Conservation (phyloP, 2,329 filamentous ascomycete species). For the Fusarium acutatum region DNA sequence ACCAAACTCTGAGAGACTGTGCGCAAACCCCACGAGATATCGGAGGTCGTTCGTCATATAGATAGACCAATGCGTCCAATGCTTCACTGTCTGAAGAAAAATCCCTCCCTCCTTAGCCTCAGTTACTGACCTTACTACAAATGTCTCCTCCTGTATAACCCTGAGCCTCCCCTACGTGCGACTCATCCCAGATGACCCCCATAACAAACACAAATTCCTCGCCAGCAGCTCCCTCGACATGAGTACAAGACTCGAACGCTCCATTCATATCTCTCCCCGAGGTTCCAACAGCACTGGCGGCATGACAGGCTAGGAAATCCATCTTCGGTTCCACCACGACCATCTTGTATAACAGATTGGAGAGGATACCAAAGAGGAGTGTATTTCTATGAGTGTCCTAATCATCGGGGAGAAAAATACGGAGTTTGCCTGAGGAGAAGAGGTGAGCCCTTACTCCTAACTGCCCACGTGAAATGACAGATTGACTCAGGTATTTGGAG, state of each 20-base stretch:
- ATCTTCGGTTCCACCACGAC: slow-evolving; percentile 19
- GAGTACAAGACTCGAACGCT: slow-evolving; percentile 7
- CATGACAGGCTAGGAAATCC: not conserved
- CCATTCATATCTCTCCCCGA: slow-evolving; percentile 22
- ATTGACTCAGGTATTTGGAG: not conserved
- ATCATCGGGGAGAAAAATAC: slow-evolving; percentile 26
- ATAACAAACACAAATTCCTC: not conserved
- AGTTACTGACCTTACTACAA: not conserved
- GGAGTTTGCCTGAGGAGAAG: slow-evolving; percentile 10
- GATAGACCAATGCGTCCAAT: not conserved
- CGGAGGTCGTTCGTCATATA: not conserved
- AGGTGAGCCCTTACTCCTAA: not conserved
- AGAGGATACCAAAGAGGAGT: slow-evolving; percentile 25
- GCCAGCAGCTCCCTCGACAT: slow-evolving; percentile 23
- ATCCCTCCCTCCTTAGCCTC: not conserved
- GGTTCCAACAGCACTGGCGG: slow-evolving; percentile 14
- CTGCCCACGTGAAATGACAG: not conserved
- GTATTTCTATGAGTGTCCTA: slow-evolving; percentile 28
- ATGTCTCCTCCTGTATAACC: not conserved
- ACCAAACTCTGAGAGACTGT: not conserved
- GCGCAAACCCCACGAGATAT: not conserved
- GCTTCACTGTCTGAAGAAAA: not conserved
- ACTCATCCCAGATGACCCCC: slow-evolving; percentile 2
- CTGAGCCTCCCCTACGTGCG: not conserved
- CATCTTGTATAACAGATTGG: slow-evolving; percentile 18